Conservation (phyloP, 139 green algal species). For the Raphidocelis subcapitata region DNA sequence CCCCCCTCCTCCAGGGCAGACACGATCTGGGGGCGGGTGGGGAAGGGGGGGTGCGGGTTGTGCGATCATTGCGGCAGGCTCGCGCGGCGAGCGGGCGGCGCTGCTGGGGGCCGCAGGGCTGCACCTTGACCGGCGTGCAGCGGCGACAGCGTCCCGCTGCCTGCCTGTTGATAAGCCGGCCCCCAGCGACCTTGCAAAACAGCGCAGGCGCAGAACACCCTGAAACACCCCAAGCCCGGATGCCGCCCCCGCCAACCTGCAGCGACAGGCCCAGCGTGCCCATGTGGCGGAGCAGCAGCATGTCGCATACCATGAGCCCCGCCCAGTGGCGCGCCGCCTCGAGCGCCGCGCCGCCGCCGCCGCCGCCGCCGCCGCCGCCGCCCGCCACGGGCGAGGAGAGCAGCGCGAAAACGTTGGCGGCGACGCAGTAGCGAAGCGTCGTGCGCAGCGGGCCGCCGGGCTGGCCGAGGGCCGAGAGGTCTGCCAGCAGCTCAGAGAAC, state of each 20-base stretch:
- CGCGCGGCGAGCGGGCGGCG: too few relatives aligned
- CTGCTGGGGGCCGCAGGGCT: too few relatives aligned
- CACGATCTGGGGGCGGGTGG: neutral
- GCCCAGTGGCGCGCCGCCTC: constrained; percentile 38
- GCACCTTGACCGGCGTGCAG: too few relatives aligned
- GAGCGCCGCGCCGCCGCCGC: neutral
- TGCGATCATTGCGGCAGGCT: too few relatives aligned
- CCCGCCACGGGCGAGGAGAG: too few relatives aligned
- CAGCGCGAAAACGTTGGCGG: constrained; percentile 64
- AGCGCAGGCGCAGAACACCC: too few relatives aligned
- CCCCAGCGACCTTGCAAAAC: too few relatives aligned
- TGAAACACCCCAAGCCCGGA: too few relatives aligned
- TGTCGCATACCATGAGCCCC: constrained; percentile 34
- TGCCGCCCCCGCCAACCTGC: constrained; percentile 29
- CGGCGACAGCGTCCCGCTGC: too few relatives aligned
- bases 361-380: constrained; percentile 8
- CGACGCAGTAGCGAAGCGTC: constrained; percentile 58
- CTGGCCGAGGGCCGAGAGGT: constrained; percentile 33
- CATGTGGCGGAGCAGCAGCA: constrained; percentile 51
- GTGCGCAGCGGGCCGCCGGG: constrained; percentile 5
- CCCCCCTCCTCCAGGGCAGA: neutral
- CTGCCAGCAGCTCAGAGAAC: constrained; percentile 17
- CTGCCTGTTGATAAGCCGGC: too few relatives aligned
- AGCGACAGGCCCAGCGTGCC: constrained; percentile 32
- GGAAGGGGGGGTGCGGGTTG: neutral